These are phyloP conservation scores for Ustilago trichophora DNA, from an alignment of 1,284 basidiomycete species.

Conservation along the genomic window DNA sequence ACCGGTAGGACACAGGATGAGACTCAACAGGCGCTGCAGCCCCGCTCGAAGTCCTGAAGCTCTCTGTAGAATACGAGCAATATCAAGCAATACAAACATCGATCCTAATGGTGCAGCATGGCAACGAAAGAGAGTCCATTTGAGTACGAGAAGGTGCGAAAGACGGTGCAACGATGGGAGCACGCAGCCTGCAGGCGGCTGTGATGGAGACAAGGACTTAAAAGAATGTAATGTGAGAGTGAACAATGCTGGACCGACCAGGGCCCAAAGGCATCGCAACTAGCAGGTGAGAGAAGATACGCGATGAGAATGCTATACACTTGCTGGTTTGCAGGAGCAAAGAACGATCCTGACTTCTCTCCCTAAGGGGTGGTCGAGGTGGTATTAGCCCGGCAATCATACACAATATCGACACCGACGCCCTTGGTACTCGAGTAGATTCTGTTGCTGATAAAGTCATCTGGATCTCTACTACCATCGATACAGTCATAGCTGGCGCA, in stretches of 20 bases:
- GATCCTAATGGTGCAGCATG: too few relatives aligned
- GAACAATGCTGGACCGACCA: constrained; percentile 10
- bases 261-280: too few relatives aligned
- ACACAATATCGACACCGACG: constrained; percentile 27
- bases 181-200: background rate
- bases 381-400: constrained; percentile 29
- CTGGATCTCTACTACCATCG: constrained; percentile 29
- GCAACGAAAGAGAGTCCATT: background rate
- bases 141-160: too few relatives aligned
- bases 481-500: constrained; percentile 16
- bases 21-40: constrained; percentile 30
- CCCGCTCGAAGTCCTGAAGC: constrained; percentile 19
- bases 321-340: too few relatives aligned
- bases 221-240: background rate
- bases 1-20: constrained; percentile 26
- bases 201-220: background rate
- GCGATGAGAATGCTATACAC: too few relatives aligned
- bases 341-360: background rate
- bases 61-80: too few relatives aligned
- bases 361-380: constrained; percentile 13
- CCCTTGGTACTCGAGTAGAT: constrained; percentile 28
- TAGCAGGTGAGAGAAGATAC: background rate
- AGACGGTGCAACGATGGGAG: background rate
- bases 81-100: too few relatives aligned
- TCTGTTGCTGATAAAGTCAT: constrained; percentile 29